Conservation (phyloP, 202 grass and related monocot species). For the Hordeum pubiflorum region DNA sequence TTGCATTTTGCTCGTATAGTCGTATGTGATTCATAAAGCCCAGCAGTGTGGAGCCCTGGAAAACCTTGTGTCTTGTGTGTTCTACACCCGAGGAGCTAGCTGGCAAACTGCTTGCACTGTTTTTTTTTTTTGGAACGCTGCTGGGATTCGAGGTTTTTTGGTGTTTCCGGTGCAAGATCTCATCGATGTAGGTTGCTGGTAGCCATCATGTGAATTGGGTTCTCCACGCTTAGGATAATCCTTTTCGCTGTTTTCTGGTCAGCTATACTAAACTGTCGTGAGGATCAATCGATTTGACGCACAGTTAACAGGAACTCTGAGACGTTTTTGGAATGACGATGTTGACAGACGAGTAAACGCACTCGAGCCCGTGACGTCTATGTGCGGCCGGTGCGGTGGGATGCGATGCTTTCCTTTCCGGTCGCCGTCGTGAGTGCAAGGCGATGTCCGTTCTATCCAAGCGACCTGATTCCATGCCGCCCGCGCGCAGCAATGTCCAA, state of each 20-base stretch:
- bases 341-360: not conserved
- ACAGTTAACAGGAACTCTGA: not conserved
- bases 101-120: no score
- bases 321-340: not conserved
- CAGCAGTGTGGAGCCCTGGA: no score
- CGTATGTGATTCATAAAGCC: no score
- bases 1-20: not conserved
- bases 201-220: not conserved
- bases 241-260: not conserved
- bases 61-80: no score
- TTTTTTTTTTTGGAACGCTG: no score
- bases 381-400: not conserved
- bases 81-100: no score
- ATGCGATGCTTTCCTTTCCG: not conserved
- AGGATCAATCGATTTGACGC: not conserved
- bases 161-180: not conserved
- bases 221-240: not conserved
- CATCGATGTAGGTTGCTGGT: not conserved
- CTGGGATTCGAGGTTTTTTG: not conserved
- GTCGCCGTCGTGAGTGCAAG: not conserved
- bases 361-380: not conserved
- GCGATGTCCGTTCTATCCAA: not conserved
- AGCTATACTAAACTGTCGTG: not conserved
- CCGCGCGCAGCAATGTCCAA: not conserved
- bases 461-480: not conserved